phyloP scores from a whole-genome alignment of 208 protist species.

The Acanthamoeba triangularis region DNA sequence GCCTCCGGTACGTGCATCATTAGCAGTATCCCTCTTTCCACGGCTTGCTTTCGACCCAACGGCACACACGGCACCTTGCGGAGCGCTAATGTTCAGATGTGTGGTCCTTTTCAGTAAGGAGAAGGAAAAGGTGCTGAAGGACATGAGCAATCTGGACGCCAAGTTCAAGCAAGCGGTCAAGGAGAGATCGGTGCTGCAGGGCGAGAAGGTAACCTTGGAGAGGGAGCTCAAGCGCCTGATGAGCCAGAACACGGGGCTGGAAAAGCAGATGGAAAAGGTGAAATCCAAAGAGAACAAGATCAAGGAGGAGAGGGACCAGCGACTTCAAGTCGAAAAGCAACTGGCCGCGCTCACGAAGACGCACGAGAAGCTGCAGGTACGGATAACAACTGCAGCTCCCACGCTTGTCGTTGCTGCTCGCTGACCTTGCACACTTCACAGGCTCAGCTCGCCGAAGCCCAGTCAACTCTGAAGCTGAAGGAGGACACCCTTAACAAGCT shows the following conservation, averaged over 20 bases:
- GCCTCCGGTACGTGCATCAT: background rate
- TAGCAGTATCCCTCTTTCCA: background rate
- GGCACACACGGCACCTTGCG: background rate
- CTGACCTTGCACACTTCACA: background rate
- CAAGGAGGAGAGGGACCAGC: slow-evolving; percentile 60
- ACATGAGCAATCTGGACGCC: background rate
- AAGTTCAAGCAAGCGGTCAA: slow-evolving; percentile 71
- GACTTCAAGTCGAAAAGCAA: slow-evolving; percentile 51
- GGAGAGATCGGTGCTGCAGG: slow-evolving; percentile 51
- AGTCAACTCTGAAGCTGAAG: slow-evolving; percentile 34
- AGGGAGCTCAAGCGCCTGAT: slow-evolving; percentile 56
- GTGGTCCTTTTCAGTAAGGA: slow-evolving; percentile 56
- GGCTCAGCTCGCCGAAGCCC: slow-evolving; percentile 21
- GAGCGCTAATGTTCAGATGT: background rate
- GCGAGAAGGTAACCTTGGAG: slow-evolving; percentile 67
- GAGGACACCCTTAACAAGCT: slow-evolving; percentile 35
- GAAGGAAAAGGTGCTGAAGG: slow-evolving; percentile 73
- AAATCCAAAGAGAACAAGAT: slow-evolving; percentile 68
- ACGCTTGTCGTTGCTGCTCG: background rate
- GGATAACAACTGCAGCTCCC: background rate
- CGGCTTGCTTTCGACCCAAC: background rate
- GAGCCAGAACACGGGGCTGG: slow-evolving; percentile 21
- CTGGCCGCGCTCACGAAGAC: slow-evolving; percentile 45
- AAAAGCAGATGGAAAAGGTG: slow-evolving; percentile 77
- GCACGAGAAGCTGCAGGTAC: slow-evolving; percentile 69